Evolutionary conservation across 2,329 filamentous ascomycete species (phyloP), one percentile per base, ranked within the genome.

Genomic region (Paecilomyces formosus): DNA sequence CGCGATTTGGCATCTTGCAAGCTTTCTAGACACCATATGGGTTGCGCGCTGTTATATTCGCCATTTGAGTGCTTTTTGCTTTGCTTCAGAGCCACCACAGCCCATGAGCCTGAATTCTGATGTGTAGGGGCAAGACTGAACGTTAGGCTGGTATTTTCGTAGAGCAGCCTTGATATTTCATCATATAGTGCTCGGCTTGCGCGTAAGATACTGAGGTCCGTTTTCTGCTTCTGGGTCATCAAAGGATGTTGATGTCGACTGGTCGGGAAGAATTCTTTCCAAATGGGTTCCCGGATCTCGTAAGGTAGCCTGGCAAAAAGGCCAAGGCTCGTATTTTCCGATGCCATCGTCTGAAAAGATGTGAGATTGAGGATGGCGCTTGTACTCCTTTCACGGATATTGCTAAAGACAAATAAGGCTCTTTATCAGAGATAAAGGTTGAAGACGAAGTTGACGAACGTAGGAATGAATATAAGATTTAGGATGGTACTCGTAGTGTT

Each of bases 281-380:
- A 61, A 26, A 61, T 59, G 21, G 53, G 55, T 49, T 57, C 49
- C 2, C 60, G 60, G 18, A 61, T 39, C 31, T 61, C 60, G 55
- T 55, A 59, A 22, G 60, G 60, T 13, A 61, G 35, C 50, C 30
- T 53, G 53, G 55, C 57, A 30, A 61, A 39, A 24, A 39, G 22
- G 9, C 60, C 60, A 30, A 53, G 54, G 18, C 53, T 24, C 18
- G 22, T 50, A 35, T 54, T 26, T 39, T 54, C 28, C 3, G 18
- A 28, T 24, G 26, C 33, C 22, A 54, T 57, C 33, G 18, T 54
- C 50, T 22, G 15, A 7, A 53, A 51, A 1, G 33, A 53, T 54
- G 24, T 53, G 22, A 45, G 15, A 9, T 45, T 18, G 35, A 45
- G 35, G 35, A 1, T n/a, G 35, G 30, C 30, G 11, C 30, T 8